These are phyloP conservation scores for Hemerocallis citrina DNA, from an alignment of 106 monocot genomes.

Conservation along the genomic window DNA sequence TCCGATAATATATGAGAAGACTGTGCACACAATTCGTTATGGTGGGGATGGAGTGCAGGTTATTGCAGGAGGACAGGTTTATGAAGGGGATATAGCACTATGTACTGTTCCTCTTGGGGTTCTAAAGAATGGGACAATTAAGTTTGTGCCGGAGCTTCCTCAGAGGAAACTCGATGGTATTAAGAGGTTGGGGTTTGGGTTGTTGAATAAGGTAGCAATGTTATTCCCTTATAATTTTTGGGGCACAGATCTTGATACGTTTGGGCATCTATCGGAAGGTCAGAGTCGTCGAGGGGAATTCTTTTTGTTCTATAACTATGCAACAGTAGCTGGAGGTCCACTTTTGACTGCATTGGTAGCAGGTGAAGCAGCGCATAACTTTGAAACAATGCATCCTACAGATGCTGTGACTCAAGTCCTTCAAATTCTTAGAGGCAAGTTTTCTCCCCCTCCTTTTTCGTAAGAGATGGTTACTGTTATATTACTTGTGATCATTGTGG, in stretches of 20 bases:
- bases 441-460: too few relatives aligned
- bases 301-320: conserved; percentile 98
- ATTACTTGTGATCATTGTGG: too few relatives aligned
- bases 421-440: conserved; percentile 77
- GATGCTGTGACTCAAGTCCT: conserved; percentile 85
- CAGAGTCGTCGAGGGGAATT: conserved; percentile 77
- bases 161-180: conserved; percentile 97
- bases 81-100: conserved; percentile 80
- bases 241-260: conserved; percentile 88
- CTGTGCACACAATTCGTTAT: conserved; percentile 86
- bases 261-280: conserved; percentile 79
- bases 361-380: conserved; percentile 89
- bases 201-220: conserved; percentile 98
- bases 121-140: conserved; percentile 77
- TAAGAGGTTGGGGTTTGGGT: conserved; percentile 86
- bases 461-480: too few relatives aligned
- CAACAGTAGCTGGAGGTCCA: conserved; percentile 82
- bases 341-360: conserved; percentile 90
- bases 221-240: conserved; percentile 91
- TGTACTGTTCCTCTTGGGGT: conserved; percentile 95
- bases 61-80: conserved; percentile 66
- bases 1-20: conserved; percentile 84
- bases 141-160: conserved; percentile 92
- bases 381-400: conserved; percentile 91
- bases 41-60: conserved; percentile 93